Evolutionary conservation across 164 flowering plant genomes (phyloP), one percentile per base, ranked within the genome.

Genomic region (Tetrastigma voinierianum): DNA sequence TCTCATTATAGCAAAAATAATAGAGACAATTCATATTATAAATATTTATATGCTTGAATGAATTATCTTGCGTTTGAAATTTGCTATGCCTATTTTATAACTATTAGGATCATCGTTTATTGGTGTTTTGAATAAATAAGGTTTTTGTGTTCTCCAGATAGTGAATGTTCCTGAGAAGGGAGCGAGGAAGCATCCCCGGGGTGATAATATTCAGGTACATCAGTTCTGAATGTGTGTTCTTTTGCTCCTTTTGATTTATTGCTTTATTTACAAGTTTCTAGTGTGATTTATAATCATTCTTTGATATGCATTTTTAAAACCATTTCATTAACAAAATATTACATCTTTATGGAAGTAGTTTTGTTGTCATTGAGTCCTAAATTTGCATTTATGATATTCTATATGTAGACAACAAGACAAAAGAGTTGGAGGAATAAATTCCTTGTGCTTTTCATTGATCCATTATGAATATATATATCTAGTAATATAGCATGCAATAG

Each of bases 81-180:
- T 18, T 20, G 18, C 12, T 12, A 47, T 18, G 23, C 49, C 44
- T 47, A 13, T 21, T 47, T 14, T 15, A 7, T 14, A 21, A n/a
- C 49, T 43, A 6, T 6, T 43, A 52, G 67, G 17, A 51, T 55
- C 61, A 55, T 46, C 11, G 11, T 54, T 10, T 21, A 9, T 13
- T 66, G 10, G 53, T 21, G 32, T 24, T 45, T 18, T 46, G 54
- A 59, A 52, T 7, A 4, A 44, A 14, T 10, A 7, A 13, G 1
- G 20, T 24, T 59, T 57, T 66, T 13, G 67, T 76, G n/a, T 70
- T 78, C 51, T 72, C 44, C 87, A 96, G 99, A 80, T 90, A 70
- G 95, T 96, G 16, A 96, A 85, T 81, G 98, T 96, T 74, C 99
- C 99, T 58, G 98, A 90, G 82, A n/a, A n/a, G 72, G 98, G 98